Evolutionary conservation across 768 basidiomycete species (phyloP), one percentile per base, ranked within the genome.

Genomic region (Rhizopogon vesiculosus): DNA sequence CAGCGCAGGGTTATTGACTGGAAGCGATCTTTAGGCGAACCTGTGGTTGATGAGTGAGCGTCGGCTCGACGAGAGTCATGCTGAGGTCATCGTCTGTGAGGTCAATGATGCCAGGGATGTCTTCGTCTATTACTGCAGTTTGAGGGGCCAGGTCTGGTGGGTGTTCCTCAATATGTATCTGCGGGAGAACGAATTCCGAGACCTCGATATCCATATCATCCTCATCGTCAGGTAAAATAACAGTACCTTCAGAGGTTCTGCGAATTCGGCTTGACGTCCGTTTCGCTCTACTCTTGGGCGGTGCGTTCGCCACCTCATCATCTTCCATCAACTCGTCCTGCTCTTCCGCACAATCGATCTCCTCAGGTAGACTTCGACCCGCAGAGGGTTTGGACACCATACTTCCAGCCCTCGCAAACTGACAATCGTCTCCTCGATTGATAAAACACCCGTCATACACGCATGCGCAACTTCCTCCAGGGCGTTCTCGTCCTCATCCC

Each of bases 341-440:
- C 31, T 64, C 55, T 29, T 33, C 59, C 28, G 50, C 51, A 7
- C 29, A 16, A 18, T n/a, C 59, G 25, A 45, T 57, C 33, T 62
- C 51, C 31, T 64, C 29, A 63, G 60, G 25, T 61, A 0, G 1
- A 33, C 35, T 7, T 25, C 58, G 61, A 38, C 67, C 70, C 1
- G 62, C 55, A n/a, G 65, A 59, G 16, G 60, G 63, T 6, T 45
- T 29, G 8, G 57, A 4, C 16, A 38, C 54, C 38, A 72, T 75
- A 57, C 74, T 77, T 40, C 82, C 83, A 38, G 64, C 65, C 59
- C 82, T 74, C 13, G 84, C 78, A 70, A 85, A 89, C 10, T 69
- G 76, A 43, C 70, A 91, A 7, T 22, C 48, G 35, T 22, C 25
- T 49, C 10, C 15, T 49, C 8, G 48, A 16, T 16, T 38, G 19